Base-by-base conservation (phyloP, 2,329 filamentous ascomycete genomes). In the Aspergillus pseudoterreus region DNA sequence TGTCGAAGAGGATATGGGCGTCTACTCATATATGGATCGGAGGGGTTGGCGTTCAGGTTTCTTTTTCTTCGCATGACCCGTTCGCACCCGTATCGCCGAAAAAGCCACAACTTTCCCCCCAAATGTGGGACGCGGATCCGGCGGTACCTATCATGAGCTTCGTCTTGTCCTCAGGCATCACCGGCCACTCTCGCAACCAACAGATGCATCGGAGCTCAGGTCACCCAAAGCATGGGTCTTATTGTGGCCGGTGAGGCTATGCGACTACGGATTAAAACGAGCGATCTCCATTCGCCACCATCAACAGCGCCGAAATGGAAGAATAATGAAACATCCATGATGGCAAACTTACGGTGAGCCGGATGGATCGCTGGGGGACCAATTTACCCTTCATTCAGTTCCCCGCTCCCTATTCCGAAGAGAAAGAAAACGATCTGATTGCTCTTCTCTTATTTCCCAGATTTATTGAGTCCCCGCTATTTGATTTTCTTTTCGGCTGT, bases 81-180 rank as follows among this genome's bases (percentile, higher is more conserved):
- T 58, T 57, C 52, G 43, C 60, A 56, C 57, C 58, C 57, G 60
- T 50, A 47, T 56, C 59, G 57, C 57, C 54, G 45, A 54, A 57
- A 60, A 64, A 63, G 60, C 61, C 61, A 60, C 61, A 47, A 54
- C 11, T 22, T 38, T 49, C 47, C 50, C 51, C 53, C 48, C 46
- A 52, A 56, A 51, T 60, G 61, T 64, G 62, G 62, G 62, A 62
- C 61, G 57, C 62, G 63, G 63, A 65, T 63, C 60, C 57, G 63
- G 64, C 63, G 63, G 63, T 66, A 59, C 60, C 62, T 60, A 65
- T 60, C 56, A 64, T 59, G 52, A 56, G 55, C 55, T 61, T 55
- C 50, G 53, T 50, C 58, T 52, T 53, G 45, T 57, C 57, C 54
- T 55, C 54, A 57, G 51, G 15, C 45, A 54, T 53, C 44, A 45